These are phyloP conservation scores for Brachypodium distachyon DNA, from an alignment of 202 grass and related monocot species.

Conservation along the genomic window DNA sequence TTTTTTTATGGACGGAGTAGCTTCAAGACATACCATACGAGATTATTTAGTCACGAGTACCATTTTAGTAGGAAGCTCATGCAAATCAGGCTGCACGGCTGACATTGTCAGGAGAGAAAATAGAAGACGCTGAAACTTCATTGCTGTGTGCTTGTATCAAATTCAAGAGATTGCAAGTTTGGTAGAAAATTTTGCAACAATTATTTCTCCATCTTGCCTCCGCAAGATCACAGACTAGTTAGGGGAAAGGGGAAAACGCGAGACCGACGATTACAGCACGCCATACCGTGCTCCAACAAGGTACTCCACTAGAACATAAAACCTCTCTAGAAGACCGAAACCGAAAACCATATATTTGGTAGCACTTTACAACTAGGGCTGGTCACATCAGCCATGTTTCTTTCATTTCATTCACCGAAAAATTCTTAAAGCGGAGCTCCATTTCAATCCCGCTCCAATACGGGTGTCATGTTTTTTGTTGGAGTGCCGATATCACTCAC, in stretches of 20 bases:
- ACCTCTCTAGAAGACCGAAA: conserved; percentile 22
- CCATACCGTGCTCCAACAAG: conserved; percentile 19
- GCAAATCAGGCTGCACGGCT: too few species aligned
- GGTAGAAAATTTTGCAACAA: conserved; percentile 24
- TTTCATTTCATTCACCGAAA: conserved; percentile 26
- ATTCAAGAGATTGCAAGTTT: not conserved
- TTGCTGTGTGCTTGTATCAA: not conserved
- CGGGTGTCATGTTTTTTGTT: not conserved
- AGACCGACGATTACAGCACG: conserved; percentile 37
- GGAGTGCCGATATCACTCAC: conserved; percentile 13
- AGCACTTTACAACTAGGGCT: conserved; percentile 45
- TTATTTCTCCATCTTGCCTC: conserved; percentile 50
- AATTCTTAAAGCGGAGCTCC: conserved; percentile 21
- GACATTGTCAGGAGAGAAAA: too few species aligned
- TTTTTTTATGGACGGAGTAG: too few species aligned
- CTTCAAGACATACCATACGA: too few species aligned
- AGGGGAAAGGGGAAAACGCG: conserved; percentile 16
- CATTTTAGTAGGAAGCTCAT: too few species aligned
- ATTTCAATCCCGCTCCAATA: not conserved
- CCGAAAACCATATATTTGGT: conserved; percentile 40
- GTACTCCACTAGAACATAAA: conserved; percentile 32
- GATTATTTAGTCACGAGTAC: too few species aligned
- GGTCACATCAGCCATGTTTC: conserved; percentile 34
- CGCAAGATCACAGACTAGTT: conserved; percentile 40
- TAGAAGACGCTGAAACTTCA: too few species aligned